Conservation (phyloP, 164 flowering plant species). For the Chimonanthus praecox region DNA sequence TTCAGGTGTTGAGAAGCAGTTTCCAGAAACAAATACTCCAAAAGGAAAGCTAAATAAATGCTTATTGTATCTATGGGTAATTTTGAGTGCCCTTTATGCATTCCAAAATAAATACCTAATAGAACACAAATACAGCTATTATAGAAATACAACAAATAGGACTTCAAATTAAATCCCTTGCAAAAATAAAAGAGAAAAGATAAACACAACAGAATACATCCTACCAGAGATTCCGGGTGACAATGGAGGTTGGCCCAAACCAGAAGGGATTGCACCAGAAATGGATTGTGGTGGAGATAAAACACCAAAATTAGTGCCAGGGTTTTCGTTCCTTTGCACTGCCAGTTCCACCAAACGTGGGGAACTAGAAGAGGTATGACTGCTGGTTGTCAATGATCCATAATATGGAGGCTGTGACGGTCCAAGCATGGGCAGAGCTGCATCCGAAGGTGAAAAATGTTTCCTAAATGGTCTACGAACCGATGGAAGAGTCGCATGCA, state of each 20-base stretch:
- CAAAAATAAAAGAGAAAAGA: background rate
- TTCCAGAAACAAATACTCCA: no score
- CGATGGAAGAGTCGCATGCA: constrained; percentile 31
- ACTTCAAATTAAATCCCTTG: background rate
- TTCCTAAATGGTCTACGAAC: constrained; percentile 24
- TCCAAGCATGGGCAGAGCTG: constrained; percentile 14
- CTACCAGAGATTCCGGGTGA: constrained; percentile 19
- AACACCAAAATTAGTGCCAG: constrained; percentile 28
- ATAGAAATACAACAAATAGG: no score
- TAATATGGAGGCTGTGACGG: constrained; percentile 44
- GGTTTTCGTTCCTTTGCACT: constrained; percentile 31
- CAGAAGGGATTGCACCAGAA: constrained; percentile 7
- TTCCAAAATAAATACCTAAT: no score
- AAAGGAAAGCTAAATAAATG: no score
- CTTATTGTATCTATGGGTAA: no score
- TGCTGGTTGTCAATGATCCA: constrained; percentile 36
- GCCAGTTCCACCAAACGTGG: constrained; percentile 35
- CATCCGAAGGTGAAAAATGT: constrained; percentile 23
- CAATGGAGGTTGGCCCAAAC: constrained; percentile 70
- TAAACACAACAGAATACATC: background rate
- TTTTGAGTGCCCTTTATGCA: no score
- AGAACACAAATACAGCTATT: no score
- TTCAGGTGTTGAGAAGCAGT: no score
- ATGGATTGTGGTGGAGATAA: constrained; percentile 18
- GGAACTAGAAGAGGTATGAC: constrained; percentile 44